Percentiles rank a stretch among this genome's conserved stretches.
phyloP scores from a whole-genome alignment of 1,284 basidiomycete species.

The Erythrobasidium hasegawianum region DNA sequence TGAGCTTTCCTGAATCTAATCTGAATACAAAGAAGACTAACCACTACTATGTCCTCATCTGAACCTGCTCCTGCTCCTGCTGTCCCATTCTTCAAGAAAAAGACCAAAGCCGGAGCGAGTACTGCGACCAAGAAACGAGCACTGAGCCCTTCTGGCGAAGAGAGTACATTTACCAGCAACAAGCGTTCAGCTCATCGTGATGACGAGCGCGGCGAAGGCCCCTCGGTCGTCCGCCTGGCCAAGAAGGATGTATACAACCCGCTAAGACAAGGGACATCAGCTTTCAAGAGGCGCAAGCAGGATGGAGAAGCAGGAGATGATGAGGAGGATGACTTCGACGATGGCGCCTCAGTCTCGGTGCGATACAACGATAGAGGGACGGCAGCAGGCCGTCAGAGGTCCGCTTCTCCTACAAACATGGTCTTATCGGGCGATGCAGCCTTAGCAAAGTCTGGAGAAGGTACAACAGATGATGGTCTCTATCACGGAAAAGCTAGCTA shows the following conservation, averaged over 20 bases:
- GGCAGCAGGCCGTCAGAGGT: not conserved
- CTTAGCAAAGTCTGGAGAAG: constrained; percentile 23
- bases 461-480: constrained; percentile 67
- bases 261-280: constrained; percentile 24
- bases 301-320: constrained; percentile 4
- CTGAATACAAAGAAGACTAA: not conserved
- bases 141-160: constrained; percentile 4
- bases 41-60: not conserved
- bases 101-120: constrained; percentile 24
- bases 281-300: constrained; percentile 24
- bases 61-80: constrained; percentile 9
- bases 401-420: constrained; percentile 7
- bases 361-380: constrained; percentile 11
- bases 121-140: constrained; percentile 33
- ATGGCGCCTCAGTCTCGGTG: constrained; percentile 2
- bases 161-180: not conserved
- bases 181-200: not conserved
- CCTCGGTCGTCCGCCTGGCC: constrained; percentile 23
- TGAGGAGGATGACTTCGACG: constrained; percentile 21
- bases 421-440: constrained; percentile 29
- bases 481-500: constrained; percentile 84
- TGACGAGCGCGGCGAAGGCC: constrained; percentile 25
- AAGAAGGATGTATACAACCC: constrained; percentile 29
- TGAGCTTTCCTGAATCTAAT: not conserved
- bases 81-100: constrained; percentile 36